Evolutionary conservation across 1,139 yeast species (phyloP), one percentile per base, ranked within the genome.

Genomic region (Kodamaea arcana): DNA sequence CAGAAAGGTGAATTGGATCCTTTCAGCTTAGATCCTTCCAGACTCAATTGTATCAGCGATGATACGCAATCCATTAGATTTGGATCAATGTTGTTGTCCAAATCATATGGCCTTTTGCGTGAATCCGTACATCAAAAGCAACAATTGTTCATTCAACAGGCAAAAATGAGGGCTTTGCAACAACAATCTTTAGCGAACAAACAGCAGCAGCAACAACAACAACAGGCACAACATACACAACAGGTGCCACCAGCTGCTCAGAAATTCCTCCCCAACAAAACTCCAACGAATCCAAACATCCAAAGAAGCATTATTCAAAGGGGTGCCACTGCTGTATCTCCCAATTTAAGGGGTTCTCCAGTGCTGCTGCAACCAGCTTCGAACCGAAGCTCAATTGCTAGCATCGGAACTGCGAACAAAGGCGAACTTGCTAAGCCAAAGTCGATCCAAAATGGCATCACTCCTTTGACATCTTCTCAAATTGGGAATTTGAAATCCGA

Each of bases 21-120:
- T 34, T 74, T 82, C 43, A 72, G 83, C 42, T 72, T 90, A 37
- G 80, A 75, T 51, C 82, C 82, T 1, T 73, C 80, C 0, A 72
- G 77, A 39, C 69, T 88, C 48, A 90, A 88, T 51, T 83, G 85
- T 43, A 86, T 88, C 33, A 78, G 90, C 15, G 84, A 83, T 38
- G 94, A 82, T 37, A 88, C 97, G 0, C 97, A 88, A 59, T 80
- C 85, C 0, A 85, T 90, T 24, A 69, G 97, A 42, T 88, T 90
- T 58, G 96, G 97, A 5, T 80, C 95, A 4, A 87, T 88, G 96
- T 62, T 90, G 29, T 68, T 88, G 31, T 80, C 94, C 4, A 90
- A 90, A 57, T 82, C 96, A 0, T 85, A 84, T 52, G 97, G 83
- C 33, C 60, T 81, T 59, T 57, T 73, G 62, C 54, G 77, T 33